Evolutionary conservation across 768 basidiomycete species (phyloP), one percentile per base, ranked within the genome.

Genomic region (Cyclocybe cylindracea): DNA sequence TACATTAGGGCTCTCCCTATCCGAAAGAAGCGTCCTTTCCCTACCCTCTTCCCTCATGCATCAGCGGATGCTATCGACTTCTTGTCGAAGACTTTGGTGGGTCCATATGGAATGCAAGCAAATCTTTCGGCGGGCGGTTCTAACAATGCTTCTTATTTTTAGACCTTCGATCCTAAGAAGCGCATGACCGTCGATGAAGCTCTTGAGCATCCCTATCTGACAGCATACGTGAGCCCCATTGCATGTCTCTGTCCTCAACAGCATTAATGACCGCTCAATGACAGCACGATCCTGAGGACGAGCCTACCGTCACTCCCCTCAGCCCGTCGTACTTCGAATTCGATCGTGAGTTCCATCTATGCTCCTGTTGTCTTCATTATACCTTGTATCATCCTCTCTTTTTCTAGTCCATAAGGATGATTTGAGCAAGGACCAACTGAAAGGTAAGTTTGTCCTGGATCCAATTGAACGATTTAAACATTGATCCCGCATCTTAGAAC

Each of bases 311-410:
- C n/a, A 77, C 82, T 38, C 86, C 90, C 8, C 79, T 97, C 40
- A 86, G 86, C 62, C 84, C 91, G 0, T 79, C 82, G 40, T 97
- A 94, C 70, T 97, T 97, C 68, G 88, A 93, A 59, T 96, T 95
- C 62, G 94, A 97, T 67, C 74, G 84, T 88, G 63, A 68, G 86
- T 69, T 36, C 37, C n/a, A 34, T 16, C 11, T 34, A 11, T 19
- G 5, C 24, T 37, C 36, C 32, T 14, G 38, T 24, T 44, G 45
- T 19, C 10, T 10, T 48, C 46, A 29, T 39, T 51, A 60, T 51
- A 32, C 53, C 31, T 37, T 32, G 38, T 39, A 34, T 44, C 46
- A n/a, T 37, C 47, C 3, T 48, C 47, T 46, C 29, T 37, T 38
- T 46, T 46, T 50, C 16, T 58, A 85, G 80, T 83, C 53, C 79